Base-by-base conservation (phyloP, 495 filamentous ascomycete genomes). In the Chaetomidium leptoderma region DNA sequence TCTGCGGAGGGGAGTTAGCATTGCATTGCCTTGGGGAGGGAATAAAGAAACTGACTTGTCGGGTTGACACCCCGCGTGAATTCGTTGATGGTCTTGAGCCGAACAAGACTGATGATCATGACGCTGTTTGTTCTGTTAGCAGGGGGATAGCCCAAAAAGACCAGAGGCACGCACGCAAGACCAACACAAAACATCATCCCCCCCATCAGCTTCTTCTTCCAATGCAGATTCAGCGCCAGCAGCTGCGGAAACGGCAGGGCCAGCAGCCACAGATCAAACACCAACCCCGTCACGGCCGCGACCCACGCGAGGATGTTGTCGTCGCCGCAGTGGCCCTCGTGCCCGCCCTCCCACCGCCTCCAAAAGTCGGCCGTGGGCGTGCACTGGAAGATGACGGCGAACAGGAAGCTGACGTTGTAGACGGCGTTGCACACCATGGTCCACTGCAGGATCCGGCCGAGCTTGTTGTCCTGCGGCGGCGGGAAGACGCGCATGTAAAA, bases 401-500 rank as follows among this genome's bases (percentile, higher is more conserved):
- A 43, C 26, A 71, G 47, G 49, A 77, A 78, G 52, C 60, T 64
- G 11, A 78, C 9, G 39, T 67, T 67, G 62, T 73, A 78, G n/a
- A 60, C 40, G 26, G 68, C 46, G 56, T 73, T 69, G 50, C 64
- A 58, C 17, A 57, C 66, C 30, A 79, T 64, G 8, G 70, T 67
- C 3, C 60, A 53, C 37, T 67, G 66, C 4, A 66, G 21, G 1
- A 68, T 26, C 14, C 69, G 64, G 42, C 76, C 71, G 10, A 62
- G 47, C 33, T 62, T 65, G 40, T 58, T 36, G 45, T 49, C 21
- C 11, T 3, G 0, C 17, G 16, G 27, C 7, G 53, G 30, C 8
- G 73, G 74, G 54, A 81, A 80, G 43, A 81, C 72, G 36, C 78
- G 76, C 8, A 81, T 66, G 66, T 78, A 80, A 63, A 80, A 74